Evolutionary conservation across 441 rosid species (phyloP).

Genomic region (Lepidium campestre): DNA sequence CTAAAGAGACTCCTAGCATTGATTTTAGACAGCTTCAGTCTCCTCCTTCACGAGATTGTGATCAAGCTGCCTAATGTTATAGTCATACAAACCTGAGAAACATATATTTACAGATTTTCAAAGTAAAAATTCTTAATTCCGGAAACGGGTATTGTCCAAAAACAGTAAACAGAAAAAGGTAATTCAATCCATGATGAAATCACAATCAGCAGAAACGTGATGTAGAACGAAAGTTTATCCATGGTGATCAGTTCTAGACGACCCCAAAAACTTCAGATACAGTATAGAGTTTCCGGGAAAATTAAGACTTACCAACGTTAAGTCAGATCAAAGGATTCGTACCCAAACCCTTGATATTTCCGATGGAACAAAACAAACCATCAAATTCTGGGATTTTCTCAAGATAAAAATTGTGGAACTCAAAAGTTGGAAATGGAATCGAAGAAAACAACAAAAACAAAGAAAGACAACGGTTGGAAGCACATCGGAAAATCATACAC

Average conservation of each 20-base stretch:
- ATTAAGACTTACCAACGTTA: not conserved
- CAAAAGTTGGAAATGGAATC: not conserved
- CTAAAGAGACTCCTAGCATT: slow-evolving; percentile 23
- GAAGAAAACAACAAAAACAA: not conserved
- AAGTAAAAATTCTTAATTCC: not conserved
- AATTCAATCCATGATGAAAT: not conserved
- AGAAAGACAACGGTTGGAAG: slow-evolving; percentile 7
- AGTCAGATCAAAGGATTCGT: not conserved
- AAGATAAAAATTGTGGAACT: not conserved
- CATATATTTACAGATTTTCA: not conserved
- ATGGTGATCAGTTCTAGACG: not conserved
- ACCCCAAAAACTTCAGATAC: not conserved
- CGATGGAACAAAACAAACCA: not conserved
- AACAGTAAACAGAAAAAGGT: not conserved
- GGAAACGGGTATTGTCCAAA: not conserved
- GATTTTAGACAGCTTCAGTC: slow-evolving; percentile 9
- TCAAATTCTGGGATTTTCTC: not conserved
- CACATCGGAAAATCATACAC: slow-evolving; percentile 3
- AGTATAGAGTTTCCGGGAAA: not conserved
- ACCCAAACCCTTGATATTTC: slow-evolving; percentile 3
- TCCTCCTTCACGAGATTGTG: slow-evolving; percentile 20
- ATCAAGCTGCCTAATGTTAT: slow-evolving; percentile 1
- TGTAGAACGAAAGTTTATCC: not conserved
- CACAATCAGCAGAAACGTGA: not conserved
- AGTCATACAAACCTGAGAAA: not conserved